Conservation (phyloP, 352 stramenopile species). For the Globisporangium carolinianum region DNA sequence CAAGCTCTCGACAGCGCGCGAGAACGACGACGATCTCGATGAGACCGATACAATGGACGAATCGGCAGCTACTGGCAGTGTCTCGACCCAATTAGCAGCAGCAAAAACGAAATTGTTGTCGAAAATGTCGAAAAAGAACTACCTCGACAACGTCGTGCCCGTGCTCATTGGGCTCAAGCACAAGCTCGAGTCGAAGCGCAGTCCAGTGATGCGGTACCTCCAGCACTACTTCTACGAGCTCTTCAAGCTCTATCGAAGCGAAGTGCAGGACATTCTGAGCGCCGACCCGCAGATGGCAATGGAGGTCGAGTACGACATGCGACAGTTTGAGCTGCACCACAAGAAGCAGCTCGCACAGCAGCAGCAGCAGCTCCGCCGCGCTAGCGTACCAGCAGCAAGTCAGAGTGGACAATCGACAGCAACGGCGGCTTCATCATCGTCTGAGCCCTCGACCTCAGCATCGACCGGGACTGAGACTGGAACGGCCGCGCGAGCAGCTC, state of each 20-base stretch:
- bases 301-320: slow-evolving; percentile 95
- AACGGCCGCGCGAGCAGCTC: background rate
- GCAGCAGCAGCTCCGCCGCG: slow-evolving; percentile 22
- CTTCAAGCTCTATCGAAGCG: slow-evolving; percentile 89
- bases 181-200: slow-evolving; percentile 90
- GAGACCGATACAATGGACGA: slow-evolving; percentile 71
- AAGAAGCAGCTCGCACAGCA: slow-evolving; percentile 35
- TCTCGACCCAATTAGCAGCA: slow-evolving; percentile 70
- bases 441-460: background rate
- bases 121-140: slow-evolving; percentile 96
- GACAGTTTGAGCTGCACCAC: slow-evolving; percentile 64
- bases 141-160: slow-evolving; percentile 95
- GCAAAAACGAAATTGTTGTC: slow-evolving; percentile 92
- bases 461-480: background rate
- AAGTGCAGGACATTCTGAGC: slow-evolving; percentile 92
- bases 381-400: background rate
- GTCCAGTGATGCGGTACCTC: slow-evolving; percentile 90
- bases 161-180: slow-evolving; percentile 95
- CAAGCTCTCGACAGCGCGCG: slow-evolving; percentile 57
- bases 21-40: slow-evolving; percentile 47
- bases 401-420: too few relatives aligned
- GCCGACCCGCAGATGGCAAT: slow-evolving; percentile 91
- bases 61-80: slow-evolving; percentile 25
- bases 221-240: slow-evolving; percentile 93
- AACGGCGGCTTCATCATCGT: too few relatives aligned